phyloP scores from a whole-genome alignment of 345 rosid species.

The Pugionium dolabratum region DNA sequence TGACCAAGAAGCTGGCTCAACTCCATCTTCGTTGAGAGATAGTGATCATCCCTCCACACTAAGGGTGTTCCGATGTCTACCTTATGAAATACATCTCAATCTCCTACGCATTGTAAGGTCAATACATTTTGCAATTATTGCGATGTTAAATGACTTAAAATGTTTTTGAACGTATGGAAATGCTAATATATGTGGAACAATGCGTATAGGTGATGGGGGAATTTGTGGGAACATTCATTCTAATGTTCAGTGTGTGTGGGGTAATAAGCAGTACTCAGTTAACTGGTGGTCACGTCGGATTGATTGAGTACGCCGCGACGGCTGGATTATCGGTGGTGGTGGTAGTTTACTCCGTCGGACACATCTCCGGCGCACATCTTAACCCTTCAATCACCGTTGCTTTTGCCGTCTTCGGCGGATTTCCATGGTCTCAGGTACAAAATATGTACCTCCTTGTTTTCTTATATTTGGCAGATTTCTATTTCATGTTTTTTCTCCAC shows the following conservation, averaged over 20 bases:
- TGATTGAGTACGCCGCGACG: conserved; percentile 68
- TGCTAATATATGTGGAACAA: conserved; percentile 1
- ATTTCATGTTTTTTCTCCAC: too few relatives aligned
- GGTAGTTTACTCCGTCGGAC: conserved; percentile 62
- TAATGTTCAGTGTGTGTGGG: conserved; percentile 76
- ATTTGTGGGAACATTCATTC: conserved; percentile 70
- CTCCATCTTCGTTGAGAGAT: conserved; percentile 34
- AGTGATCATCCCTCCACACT: conserved; percentile 32
- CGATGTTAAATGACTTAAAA: not conserved
- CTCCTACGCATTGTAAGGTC: conserved; percentile 58
- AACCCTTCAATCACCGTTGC: conserved; percentile 86
- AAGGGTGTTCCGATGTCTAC: conserved; percentile 28
- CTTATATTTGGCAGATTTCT: too few relatives aligned
- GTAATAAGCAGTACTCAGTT: conserved; percentile 61
- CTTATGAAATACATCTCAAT: conserved; percentile 48
- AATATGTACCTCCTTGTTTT: not conserved
- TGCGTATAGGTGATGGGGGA: conserved; percentile 68
- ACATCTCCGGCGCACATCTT: conserved; percentile 85
- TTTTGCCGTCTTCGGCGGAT: conserved; percentile 68
- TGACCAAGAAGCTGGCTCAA: conserved; percentile 49
- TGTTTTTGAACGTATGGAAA: not conserved
- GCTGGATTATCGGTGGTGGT: conserved; percentile 71
- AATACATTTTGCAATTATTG: too few relatives aligned
- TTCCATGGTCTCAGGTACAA: conserved; percentile 71
- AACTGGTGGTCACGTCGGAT: conserved; percentile 58